Evolutionary conservation across 768 basidiomycete genomes (phyloP).

Genomic region (Dentipellis sp.): DNA sequence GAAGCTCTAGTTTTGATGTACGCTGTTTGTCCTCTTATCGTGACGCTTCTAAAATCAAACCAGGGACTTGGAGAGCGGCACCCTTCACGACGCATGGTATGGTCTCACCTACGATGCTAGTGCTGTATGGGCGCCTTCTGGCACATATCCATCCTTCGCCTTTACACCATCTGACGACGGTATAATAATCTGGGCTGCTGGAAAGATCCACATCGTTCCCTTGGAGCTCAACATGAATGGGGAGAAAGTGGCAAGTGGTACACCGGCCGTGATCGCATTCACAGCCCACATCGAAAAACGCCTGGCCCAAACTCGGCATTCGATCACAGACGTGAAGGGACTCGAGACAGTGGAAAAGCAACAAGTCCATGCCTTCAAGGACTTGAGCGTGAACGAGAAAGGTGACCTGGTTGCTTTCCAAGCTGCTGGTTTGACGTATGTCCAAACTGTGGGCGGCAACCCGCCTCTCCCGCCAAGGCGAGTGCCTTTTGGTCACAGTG

Average conservation of each 20-base stretch:
- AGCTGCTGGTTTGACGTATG: neutral
- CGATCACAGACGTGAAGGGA: slow-evolving; percentile 38
- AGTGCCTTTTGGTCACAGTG: neutral
- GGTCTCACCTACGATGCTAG: neutral
- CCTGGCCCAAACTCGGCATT: slow-evolving; percentile 48
- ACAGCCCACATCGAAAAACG: slow-evolving; percentile 53
- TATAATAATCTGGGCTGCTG: neutral
- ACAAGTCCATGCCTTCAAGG: neutral
- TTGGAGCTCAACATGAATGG: neutral
- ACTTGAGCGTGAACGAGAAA: neutral
- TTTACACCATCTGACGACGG: neutral
- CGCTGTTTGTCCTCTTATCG: neutral
- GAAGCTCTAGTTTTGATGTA: neutral
- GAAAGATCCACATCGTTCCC: neutral
- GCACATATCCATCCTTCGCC: neutral
- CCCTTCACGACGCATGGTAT: neutral
- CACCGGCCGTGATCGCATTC: slow-evolving; percentile 46
- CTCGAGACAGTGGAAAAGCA: neutral
- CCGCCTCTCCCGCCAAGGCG: neutral
- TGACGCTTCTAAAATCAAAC: neutral
- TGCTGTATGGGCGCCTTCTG: neutral
- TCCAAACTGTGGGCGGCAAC: neutral
- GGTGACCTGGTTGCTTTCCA: neutral
- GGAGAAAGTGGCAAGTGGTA: slow-evolving; percentile 27
- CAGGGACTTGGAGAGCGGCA: neutral